A percentile compares a stretch with the other conserved stretches of the same genome.
phyloP scores from a whole-genome alignment of 139 green algal species.

The Helicosporidium sp. region DNA sequence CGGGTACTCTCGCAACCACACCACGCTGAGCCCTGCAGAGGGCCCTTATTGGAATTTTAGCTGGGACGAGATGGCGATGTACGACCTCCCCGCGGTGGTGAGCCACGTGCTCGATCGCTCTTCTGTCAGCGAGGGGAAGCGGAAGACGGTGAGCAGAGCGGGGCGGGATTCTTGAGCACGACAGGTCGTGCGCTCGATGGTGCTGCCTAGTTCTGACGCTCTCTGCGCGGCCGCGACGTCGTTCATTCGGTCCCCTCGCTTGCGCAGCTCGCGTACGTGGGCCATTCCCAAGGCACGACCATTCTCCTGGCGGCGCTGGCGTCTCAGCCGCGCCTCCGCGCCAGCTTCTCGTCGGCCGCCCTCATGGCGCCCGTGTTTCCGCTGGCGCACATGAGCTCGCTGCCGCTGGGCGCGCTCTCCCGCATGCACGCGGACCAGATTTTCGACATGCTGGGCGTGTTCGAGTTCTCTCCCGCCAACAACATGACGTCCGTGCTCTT shows the following conservation, averaged over 20 bases:
- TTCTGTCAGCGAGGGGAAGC: too few relatives aligned
- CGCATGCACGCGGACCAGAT: slow-evolving; percentile 19
- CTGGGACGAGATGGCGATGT: slow-evolving; percentile 38
- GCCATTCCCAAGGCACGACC: slow-evolving; percentile 39
- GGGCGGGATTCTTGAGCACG: too few relatives aligned
- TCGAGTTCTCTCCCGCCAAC: slow-evolving; percentile 28
- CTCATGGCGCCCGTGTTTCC: slow-evolving; percentile 43
- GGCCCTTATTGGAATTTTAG: slow-evolving; percentile 36
- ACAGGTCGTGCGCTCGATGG: too few relatives aligned
- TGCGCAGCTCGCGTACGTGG: slow-evolving; percentile 12
- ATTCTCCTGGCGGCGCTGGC: slow-evolving; percentile 33
- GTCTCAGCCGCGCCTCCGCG: slow-evolving; percentile 12
- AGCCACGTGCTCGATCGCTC: slow-evolving; percentile 29
- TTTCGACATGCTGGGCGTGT: slow-evolving; percentile 14
- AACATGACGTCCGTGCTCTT: slow-evolving; percentile 14
- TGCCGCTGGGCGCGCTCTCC: slow-evolving; percentile 15
- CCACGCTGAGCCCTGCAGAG: slow-evolving; percentile 10
- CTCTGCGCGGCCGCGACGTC: neutral
- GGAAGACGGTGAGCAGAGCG: too few relatives aligned
- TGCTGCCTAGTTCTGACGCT: too few relatives aligned
- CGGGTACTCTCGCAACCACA: slow-evolving; percentile 39
- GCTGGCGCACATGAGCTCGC: slow-evolving; percentile 21
- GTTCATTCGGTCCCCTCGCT: neutral
- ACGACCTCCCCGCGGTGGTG: slow-evolving; percentile 44
- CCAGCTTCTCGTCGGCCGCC: slow-evolving; percentile 23